phyloP scores from a whole-genome alignment of 768 basidiomycete species.

The Cyathus striatus region DNA sequence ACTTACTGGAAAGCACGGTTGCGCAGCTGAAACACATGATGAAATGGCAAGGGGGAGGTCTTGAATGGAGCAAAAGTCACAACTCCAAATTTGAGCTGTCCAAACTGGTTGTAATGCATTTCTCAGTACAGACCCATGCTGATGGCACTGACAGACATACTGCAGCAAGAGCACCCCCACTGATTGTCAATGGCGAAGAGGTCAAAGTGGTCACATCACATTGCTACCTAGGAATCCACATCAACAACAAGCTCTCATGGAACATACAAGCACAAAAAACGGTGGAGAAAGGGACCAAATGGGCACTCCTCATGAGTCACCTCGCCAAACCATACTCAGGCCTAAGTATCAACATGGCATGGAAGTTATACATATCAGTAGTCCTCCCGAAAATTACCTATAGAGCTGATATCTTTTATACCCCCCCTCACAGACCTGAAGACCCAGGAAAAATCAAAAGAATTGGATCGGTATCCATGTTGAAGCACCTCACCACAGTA shows the following conservation, averaged over 20 bases:
- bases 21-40: conserved; percentile 19
- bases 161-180: background rate
- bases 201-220: background rate
- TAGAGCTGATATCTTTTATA: conserved; percentile 15
- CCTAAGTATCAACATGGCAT: conserved; percentile 4
- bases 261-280: conserved; percentile 6
- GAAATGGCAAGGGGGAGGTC: conserved; percentile 10
- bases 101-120: conserved; percentile 24
- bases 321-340: conserved; percentile 7
- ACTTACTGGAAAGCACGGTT: conserved; percentile 15
- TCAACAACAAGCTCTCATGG: conserved; percentile 11
- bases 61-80: conserved; percentile 18
- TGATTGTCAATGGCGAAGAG: background rate
- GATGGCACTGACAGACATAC: background rate
- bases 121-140: background rate
- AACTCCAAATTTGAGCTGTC: conserved; percentile 23
- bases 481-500: conserved; percentile 4
- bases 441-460: background rate
- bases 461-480: conserved; percentile 3
- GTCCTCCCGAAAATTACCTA: conserved; percentile 14
- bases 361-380: conserved; percentile 12
- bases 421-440: conserved; percentile 3
- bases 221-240: conserved; percentile 10
- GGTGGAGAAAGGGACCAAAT: conserved; percentile 7
- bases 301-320: background rate